Evolutionary conservation across 2,329 filamentous ascomycete species (phyloP), one percentile per base, ranked within the genome.

Genomic region (Aspergillus vadensis): DNA sequence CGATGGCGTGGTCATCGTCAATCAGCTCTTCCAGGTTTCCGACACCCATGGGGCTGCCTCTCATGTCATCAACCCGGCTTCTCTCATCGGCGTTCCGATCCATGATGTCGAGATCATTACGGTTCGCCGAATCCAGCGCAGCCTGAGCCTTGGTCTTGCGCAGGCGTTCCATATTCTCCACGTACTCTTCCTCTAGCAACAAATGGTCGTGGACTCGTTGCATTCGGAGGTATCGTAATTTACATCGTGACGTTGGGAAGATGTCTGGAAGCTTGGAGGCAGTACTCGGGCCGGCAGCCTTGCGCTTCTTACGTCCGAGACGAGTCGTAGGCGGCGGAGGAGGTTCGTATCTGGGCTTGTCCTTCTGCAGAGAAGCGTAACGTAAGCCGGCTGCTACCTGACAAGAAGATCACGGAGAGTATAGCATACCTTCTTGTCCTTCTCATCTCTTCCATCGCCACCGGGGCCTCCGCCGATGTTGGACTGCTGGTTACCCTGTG

Each of bases 301-400:
- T 97, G 86, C 93, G 94, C 91, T 99, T 99, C 90, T 96, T 97
- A 74, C 94, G 91, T 63, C 95, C 95, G 76, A 99, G 90, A 77
- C 95, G 91, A 68, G 95, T 98, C 64, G 95, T 99, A 65, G 95
- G 95, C 74, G 94, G 90, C 79, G 95, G 95, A 69, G 95, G 95
- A 67, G 95, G 95, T 80, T 99, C 95, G 84, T 99, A 99, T 90
- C 97, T 98, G 76, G 95, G 95, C 89, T 99, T 99, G 65, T 99
- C 94, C 86, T 99, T 98, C 94, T 97, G 73, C 38, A 59, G 70
- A 63, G 54, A n/a, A 36, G 43, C 58, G 57, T 63, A 48, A 61
- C 15, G 53, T 15, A n/a, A 50, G n/a, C 32, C 23, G 14, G 10
- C 12, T 14, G 14, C 17, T 2, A 32, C n/a, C 39, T 17, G 25